Evolutionary conservation across 495 filamentous ascomycete species (phyloP).

Genomic region (Tetracladium setigerum): DNA sequence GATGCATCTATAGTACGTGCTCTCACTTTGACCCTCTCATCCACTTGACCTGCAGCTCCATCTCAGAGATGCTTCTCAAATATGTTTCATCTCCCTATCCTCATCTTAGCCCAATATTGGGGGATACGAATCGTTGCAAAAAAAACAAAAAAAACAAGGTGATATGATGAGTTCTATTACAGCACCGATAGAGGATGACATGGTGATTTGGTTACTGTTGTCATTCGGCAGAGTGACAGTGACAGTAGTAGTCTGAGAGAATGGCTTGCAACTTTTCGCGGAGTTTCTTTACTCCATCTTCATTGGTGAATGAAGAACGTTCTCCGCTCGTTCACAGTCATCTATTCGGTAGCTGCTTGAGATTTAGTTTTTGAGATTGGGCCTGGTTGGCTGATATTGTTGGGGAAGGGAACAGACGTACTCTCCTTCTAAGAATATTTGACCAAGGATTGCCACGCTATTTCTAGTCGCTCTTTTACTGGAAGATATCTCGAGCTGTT

Average conservation of each 20-base stretch:
- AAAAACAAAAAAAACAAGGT: too few relatives aligned
- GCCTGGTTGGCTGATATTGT: too few relatives aligned
- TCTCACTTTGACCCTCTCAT: too few relatives aligned
- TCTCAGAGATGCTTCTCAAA: too few relatives aligned
- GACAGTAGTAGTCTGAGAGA: background rate
- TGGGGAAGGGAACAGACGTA: conserved; percentile 26
- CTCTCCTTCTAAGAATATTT: conserved; percentile 51
- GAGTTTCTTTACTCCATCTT: conserved; percentile 1
- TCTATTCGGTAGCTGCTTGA: conserved; percentile 9
- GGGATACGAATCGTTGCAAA: too few relatives aligned
- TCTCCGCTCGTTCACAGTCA: conserved; percentile 18
- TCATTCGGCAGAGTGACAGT: background rate
- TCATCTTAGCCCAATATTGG: too few relatives aligned
- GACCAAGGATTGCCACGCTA: conserved; percentile 47
- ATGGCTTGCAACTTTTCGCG: conserved; percentile 7
- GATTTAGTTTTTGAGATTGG: background rate
- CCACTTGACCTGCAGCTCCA: too few relatives aligned
- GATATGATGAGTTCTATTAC: too few relatives aligned
- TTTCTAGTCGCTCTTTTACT: conserved; percentile 42
- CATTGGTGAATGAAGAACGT: conserved; percentile 9
- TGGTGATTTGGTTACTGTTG: too few relatives aligned
- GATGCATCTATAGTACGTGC: too few relatives aligned
- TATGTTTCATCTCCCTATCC: too few relatives aligned
- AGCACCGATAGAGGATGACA: too few relatives aligned
- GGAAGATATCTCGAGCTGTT: conserved; percentile 43